Base-by-base conservation (phyloP, 2,329 filamentous ascomycete species). In the Xylariaceae sp. region DNA sequence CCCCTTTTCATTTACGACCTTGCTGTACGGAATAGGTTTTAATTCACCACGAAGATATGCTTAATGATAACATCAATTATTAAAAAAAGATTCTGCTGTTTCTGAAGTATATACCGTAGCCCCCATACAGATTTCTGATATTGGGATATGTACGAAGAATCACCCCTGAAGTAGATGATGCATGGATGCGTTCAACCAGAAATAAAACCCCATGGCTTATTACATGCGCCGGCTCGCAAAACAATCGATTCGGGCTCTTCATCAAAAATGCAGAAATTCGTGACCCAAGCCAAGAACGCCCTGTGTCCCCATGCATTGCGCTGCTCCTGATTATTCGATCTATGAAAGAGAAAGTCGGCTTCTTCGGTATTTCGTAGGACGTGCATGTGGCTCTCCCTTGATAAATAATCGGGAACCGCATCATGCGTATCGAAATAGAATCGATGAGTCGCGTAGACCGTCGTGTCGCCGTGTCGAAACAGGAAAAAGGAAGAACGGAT, bases 61-160 rank as follows among this genome's bases (percentile, higher is more conserved):
- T 66, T 70, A 68, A 72, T 71, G 66, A 68, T 70, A 42, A 69
- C 65, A 70, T 64, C 60, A 51, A 70, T 71, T 67, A 42, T 42
- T 13, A 42, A 42, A 42, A 42, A 30, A 30, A 30, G 2, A 2
- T 30, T 30, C 23, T 30, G 23, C 23, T 30, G 23, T 30, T 30
- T 5, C 5, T 30, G 23, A 30, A 30, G 23, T 30, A 30, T 30
- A 30, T 30, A 30, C 23, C 23, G 23, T 30, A 30, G 23, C 4
- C 23, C 23, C 23, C 23, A 30, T 30, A 30, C 23, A 30, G 23
- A 30, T 30, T 5, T 47, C 13, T 50, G 15, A 13, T 42, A 13
- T 9, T 42, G 13, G 9, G 37, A 42, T 42, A 42, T 45, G 47
- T 23, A 13, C 8, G 47, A 11, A 49, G 47, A 15, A 49, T 13